Evolutionary conservation across 768 basidiomycete species (phyloP).

Genomic region (Cyathus striatus): DNA sequence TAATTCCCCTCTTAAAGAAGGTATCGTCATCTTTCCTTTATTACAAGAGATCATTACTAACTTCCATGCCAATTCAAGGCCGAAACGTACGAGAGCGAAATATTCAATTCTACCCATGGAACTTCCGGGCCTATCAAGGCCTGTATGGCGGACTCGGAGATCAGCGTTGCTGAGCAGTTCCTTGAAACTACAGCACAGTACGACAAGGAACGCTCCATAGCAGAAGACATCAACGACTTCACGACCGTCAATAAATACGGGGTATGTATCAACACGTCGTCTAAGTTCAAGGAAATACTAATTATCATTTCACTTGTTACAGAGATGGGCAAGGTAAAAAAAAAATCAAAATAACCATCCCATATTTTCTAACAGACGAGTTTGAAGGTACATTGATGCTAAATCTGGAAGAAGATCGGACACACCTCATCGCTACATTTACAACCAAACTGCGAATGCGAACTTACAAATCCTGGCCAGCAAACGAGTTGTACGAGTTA

Average conservation of each 20-base stretch:
- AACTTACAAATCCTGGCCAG: slow-evolving; percentile 37
- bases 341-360: no score
- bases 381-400: slow-evolving; percentile 45
- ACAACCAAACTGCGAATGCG: slow-evolving; percentile 36
- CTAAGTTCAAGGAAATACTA: not conserved
- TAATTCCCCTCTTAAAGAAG: slow-evolving; percentile 58
- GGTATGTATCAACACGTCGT: slow-evolving; percentile 29
- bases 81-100: not conserved
- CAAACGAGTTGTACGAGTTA: slow-evolving; percentile 39
- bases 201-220: slow-evolving; percentile 39
- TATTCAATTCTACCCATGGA: slow-evolving; percentile 33
- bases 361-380: not conserved
- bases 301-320: not conserved
- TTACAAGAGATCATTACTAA: no score
- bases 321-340: slow-evolving; percentile 57
- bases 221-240: slow-evolving; percentile 47
- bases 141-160: slow-evolving; percentile 32
- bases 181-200: slow-evolving; percentile 38
- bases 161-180: slow-evolving; percentile 40
- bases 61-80: no score
- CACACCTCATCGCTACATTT: slow-evolving; percentile 45
- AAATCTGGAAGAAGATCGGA: slow-evolving; percentile 54
- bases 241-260: slow-evolving; percentile 39
- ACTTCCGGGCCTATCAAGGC: slow-evolving; percentile 44
- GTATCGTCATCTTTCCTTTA: slow-evolving; percentile 23